Conservation (phyloP, 1,139 yeast genomes). For the Oligophagozyma castellii region DNA sequence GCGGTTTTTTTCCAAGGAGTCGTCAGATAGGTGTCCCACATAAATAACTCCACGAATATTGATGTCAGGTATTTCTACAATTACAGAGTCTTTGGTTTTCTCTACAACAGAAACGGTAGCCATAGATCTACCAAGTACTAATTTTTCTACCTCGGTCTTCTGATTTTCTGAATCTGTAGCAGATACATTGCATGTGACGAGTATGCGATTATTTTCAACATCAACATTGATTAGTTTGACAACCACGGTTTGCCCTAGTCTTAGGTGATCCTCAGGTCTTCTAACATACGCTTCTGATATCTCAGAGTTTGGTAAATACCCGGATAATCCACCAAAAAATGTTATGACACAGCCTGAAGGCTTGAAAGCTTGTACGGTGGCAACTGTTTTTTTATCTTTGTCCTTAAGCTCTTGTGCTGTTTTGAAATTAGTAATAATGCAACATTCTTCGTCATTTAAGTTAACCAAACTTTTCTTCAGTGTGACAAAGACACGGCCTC, state of each 20-base stretch:
- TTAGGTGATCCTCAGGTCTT: slow-evolving; percentile 65
- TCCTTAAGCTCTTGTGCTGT: slow-evolving; percentile 28
- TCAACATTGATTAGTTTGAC: slow-evolving; percentile 54
- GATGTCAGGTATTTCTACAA: slow-evolving; percentile 45
- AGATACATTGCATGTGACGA: slow-evolving; percentile 64
- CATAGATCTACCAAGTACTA: slow-evolving; percentile 51
- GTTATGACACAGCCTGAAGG: slow-evolving; percentile 73
- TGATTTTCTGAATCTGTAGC: slow-evolving; percentile 38
- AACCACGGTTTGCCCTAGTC: slow-evolving; percentile 71
- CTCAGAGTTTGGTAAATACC: slow-evolving; percentile 74
- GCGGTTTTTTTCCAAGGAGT: slow-evolving; percentile 60
- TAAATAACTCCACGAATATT: slow-evolving; percentile 58
- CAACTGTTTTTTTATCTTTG: slow-evolving; percentile 52
- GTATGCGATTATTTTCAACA: slow-evolving; percentile 39
- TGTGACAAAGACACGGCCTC: slow-evolving; percentile 44
- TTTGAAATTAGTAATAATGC: slow-evolving; percentile 29
- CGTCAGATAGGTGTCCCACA: slow-evolving; percentile 67
- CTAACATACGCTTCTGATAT: slow-evolving; percentile 79
- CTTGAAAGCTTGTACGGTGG: slow-evolving; percentile 59
- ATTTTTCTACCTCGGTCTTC: slow-evolving; percentile 32
- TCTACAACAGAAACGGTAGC: slow-evolving; percentile 54
- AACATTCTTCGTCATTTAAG: slow-evolving; percentile 45
- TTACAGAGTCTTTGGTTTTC: slow-evolving; percentile 57
- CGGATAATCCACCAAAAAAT: slow-evolving; percentile 67
- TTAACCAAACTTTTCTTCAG: slow-evolving; percentile 73